Percentiles rank a stretch among this genome's conserved stretches.
Conservation (phyloP, 2,329 filamentous ascomycete genomes). For the Coniochaeta hoffmannii region DNA sequence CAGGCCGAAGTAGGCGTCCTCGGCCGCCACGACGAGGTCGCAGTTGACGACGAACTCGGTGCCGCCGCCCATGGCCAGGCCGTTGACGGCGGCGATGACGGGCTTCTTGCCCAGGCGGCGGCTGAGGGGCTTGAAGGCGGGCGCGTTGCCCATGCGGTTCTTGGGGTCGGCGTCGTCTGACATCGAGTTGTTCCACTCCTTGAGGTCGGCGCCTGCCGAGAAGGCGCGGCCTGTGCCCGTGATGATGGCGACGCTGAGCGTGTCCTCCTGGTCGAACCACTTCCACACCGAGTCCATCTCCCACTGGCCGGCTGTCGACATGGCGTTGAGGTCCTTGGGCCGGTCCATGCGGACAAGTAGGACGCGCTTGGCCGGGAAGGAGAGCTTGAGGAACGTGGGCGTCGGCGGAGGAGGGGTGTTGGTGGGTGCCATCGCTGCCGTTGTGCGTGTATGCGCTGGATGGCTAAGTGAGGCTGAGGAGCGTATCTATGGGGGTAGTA, state of each 20-base stretch:
- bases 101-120: constrained; percentile 51
- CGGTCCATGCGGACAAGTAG: constrained; percentile 32
- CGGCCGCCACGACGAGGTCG: constrained; percentile 50
- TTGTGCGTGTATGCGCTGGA: constrained; percentile 7
- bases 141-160: constrained; percentile 16
- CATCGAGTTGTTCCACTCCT: constrained; percentile 13
- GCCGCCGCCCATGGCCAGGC: constrained; percentile 52
- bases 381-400: constrained; percentile 23
- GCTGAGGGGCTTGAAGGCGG: constrained; percentile 28
- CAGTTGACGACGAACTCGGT: constrained; percentile 54
- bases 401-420: constrained; percentile 24
- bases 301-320: constrained; percentile 29
- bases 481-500: no score
- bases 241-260: constrained; percentile 18
- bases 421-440: constrained; percentile 14
- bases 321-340: constrained; percentile 30
- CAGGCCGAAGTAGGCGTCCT: constrained; percentile 44
- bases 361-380: constrained; percentile 31
- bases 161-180: constrained; percentile 14
- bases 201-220: background rate
- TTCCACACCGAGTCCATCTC: constrained; percentile 39
- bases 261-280: constrained; percentile 19
- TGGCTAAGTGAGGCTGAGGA: no score
- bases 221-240: constrained; percentile 6
- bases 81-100: constrained; percentile 56